Base-by-base conservation (phyloP, 108 stramenopile species). In the Fistulifera pelliculosa region DNA sequence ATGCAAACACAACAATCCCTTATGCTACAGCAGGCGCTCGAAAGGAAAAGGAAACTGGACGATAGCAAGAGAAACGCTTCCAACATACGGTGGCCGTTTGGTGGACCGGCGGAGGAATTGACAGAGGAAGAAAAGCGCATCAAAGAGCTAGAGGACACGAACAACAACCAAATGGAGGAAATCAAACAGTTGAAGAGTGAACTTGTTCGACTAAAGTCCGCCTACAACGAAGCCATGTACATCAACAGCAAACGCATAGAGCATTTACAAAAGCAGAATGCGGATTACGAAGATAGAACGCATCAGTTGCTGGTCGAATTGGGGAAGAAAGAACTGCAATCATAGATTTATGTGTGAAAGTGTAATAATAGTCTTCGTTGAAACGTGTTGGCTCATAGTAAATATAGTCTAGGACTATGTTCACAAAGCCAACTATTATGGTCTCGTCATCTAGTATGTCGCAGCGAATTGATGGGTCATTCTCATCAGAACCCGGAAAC, bases 221-320 rank as follows among this genome's bases (percentile, higher is more conserved):
- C 58, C 1, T 69, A 66, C 44, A 76, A 70, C 38, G 65, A 76
- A 14, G 64, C 71, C 27, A 27, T 60, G 38, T 76, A 76, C 44
- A 51, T 8, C 11, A 62, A 35, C 1, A 56, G 70, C 52, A 76
- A 70, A 41, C 40, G 50, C 25, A 66, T 76, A 24, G 49, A 42
- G 41, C 51, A 56, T 27, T 35, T 76, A 51, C 41, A 59, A 48
- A 49, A 57, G 1, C 69, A 76, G 53, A 76, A 76, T 38, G 68
- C 65, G n/a, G 63, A 19, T 3, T 49, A 60, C 17, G 28, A 17
- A 16, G 47, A n/a, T 15, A 44, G 24, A 14, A 40, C 31, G 3
- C 31, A 35, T 35, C 6, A 35, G 31, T 8, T 35, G 6, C 8
- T 35, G 31, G 31, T 35, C 8, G 6, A 35, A 8, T 8, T 35